Percentiles rank a stretch among this genome's conserved stretches.
phyloP scores from a whole-genome alignment of 129 eudicot species.

The Helianthus tuberosus region DNA sequence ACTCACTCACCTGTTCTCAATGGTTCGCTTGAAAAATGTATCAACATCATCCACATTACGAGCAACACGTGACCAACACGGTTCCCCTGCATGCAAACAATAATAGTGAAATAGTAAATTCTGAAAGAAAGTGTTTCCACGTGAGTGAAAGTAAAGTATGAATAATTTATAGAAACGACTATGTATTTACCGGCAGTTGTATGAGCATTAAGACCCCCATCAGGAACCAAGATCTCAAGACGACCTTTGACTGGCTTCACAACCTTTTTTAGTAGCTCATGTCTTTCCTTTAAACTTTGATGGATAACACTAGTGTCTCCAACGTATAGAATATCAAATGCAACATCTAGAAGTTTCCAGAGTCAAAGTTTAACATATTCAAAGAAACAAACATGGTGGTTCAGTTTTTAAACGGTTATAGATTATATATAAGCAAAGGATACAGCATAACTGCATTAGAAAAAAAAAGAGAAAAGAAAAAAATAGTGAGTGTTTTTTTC shows the following conservation, averaged over 20 bases:
- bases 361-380: constrained; percentile 50
- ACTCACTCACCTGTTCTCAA: constrained; percentile 79
- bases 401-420: constrained; percentile 14
- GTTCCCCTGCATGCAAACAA: constrained; percentile 62
- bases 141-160: constrained; percentile 3
- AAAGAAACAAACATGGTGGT: background rate
- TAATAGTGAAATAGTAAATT: constrained; percentile 10
- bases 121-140: constrained; percentile 10
- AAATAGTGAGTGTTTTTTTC: constrained; percentile 11
- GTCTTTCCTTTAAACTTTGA: constrained; percentile 90
- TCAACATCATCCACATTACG: constrained; percentile 74
- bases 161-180: background rate
- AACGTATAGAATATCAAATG: constrained; percentile 86
- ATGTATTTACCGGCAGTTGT: constrained; percentile 53
- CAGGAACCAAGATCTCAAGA: constrained; percentile 84
- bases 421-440: constrained; percentile 39
- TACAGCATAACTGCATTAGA: constrained; percentile 85
- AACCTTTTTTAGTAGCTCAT: constrained; percentile 66
- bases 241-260: constrained; percentile 84
- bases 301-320: constrained; percentile 99
- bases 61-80: constrained; percentile 87
- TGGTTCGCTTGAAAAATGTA: constrained; percentile 78
- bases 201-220: constrained; percentile 70
- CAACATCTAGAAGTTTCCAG: constrained; percentile 60
- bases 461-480: constrained; percentile 5